Base-by-base conservation (phyloP, 768 basidiomycete species). In the Pilatotrama ljubarskyi region DNA sequence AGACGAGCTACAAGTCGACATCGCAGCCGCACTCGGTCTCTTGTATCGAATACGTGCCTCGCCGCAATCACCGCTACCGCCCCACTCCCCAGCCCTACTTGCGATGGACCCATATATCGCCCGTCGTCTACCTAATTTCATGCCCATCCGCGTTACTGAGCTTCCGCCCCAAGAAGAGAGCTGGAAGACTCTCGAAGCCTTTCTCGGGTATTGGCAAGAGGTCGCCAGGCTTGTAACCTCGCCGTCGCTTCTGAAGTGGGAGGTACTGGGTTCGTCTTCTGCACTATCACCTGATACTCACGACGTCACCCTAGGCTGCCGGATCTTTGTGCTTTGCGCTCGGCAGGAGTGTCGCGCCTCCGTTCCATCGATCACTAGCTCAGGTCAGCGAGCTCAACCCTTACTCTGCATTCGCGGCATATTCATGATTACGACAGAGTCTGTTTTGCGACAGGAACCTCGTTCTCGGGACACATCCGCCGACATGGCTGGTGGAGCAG, bases 41-140 rank as follows among this genome's bases (percentile, higher is more conserved):
- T 71, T 88, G 9, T 62, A 71, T 13, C 69, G 70, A 14, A 70
- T 88, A 18, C 76, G 76, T 38, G 66, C 69, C 3, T 66, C 70
- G 20, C 75, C 78, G 1, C 64, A 75, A 1, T 72, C 77, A 1
- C 72, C 76, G 4, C 80, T 77, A 3, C 61, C 59, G 0, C 67
- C 74, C 5, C 69, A 73, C 20, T 88, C 90, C 3, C 74, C 78
- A 0, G 84, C 82, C 0, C 70, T 68, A 17, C 72, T 78, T 2
- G 83, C 82, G 1, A 89, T 92, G 48, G 88, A 92, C 64, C 84
- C 87, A 0, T 77, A 80, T 51, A 81, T 90, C 47, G 80, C 84
- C 2, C 84, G 90, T n/a, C 77, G 80, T 25, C 76, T 93, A 2
- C 84, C 83, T 46, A 86, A 84, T 29, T 83, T 82, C 56, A 82